Conservation (phyloP, 306 rosid species). For the Pyrus betulifolia region DNA sequence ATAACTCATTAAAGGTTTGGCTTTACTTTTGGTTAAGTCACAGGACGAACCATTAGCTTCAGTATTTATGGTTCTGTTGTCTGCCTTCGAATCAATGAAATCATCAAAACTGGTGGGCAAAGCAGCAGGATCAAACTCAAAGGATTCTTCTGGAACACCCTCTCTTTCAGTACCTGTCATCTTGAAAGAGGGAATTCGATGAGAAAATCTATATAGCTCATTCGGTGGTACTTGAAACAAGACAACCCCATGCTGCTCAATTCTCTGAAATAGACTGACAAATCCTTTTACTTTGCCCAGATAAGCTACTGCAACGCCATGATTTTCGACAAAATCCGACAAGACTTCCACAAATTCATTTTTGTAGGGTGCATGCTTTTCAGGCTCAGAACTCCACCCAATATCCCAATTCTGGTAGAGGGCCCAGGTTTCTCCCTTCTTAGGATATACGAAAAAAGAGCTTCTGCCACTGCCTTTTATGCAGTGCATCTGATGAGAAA, state of each 20-base stretch:
- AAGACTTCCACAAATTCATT: slow-evolving; percentile 63
- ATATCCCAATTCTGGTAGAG: slow-evolving; percentile 75
- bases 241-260: slow-evolving; percentile 26
- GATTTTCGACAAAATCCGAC: slow-evolving; percentile 46
- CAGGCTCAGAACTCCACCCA: slow-evolving; percentile 59
- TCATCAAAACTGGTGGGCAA: slow-evolving; percentile 41
- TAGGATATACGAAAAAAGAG: slow-evolving; percentile 51
- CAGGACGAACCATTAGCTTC: slow-evolving; percentile 12
- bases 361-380: slow-evolving; percentile 32
- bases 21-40: slow-evolving; percentile 22
- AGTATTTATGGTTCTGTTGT: slow-evolving; percentile 8
- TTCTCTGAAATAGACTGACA: slow-evolving; percentile 62
- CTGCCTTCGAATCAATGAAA: slow-evolving; percentile 22
- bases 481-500: slow-evolving; percentile 65
- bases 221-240: slow-evolving; percentile 39
- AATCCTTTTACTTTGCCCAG: slow-evolving; percentile 69
- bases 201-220: slow-evolving; percentile 71
- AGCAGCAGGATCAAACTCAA: slow-evolving; percentile 83
- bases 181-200: slow-evolving; percentile 59
- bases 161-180: slow-evolving; percentile 72
- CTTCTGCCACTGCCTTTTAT: slow-evolving; percentile 25
- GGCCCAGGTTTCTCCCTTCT: slow-evolving; percentile 93
- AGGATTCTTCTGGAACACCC: slow-evolving; percentile 70
- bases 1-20: slow-evolving; percentile 18
- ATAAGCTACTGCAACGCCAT: slow-evolving; percentile 56